phyloP scores from a whole-genome alignment of 2,329 filamentous ascomycete species.

The Corynespora cassiicola region DNA sequence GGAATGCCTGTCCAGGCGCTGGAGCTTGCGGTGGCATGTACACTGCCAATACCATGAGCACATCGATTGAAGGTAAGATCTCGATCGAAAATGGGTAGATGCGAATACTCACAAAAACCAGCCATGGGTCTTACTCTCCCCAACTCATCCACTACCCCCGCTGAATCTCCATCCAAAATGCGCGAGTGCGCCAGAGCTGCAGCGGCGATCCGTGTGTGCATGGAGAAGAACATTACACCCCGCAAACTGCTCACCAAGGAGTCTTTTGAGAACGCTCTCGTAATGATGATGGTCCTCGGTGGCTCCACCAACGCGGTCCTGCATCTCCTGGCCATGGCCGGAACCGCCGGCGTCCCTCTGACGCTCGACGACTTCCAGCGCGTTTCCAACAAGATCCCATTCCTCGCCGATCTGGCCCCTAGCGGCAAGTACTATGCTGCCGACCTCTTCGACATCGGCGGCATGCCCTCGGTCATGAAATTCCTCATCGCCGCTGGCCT shows the following conservation, averaged over 20 bases:
- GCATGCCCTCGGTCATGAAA: conserved; percentile 85
- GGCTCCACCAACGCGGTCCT: conserved; percentile 89
- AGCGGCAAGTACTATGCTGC: conserved; percentile 87
- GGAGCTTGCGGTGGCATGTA: conserved; percentile 94
- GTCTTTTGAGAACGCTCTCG: conserved; percentile 86
- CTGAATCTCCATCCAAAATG: conserved; percentile 80
- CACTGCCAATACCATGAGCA: conserved; percentile 93
- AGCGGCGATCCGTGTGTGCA: conserved; percentile 76
- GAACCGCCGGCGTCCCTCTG: conserved; percentile 78
- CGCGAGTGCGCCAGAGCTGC: conserved; percentile 85
- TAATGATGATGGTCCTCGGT: conserved; percentile 90
- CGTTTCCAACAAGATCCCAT: conserved; percentile 82
- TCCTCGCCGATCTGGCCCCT: conserved; percentile 84
- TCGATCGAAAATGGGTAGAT: too few relatives aligned
- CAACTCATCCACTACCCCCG: conserved; percentile 83
- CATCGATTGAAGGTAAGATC: conserved; percentile 70
- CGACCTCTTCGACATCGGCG: conserved; percentile 84
- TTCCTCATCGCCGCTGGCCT: conserved; percentile 77
- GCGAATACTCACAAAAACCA: conserved; percentile 25
- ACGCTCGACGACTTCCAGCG: conserved; percentile 84
- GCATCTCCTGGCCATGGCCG: conserved; percentile 89
- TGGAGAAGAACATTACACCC: conserved; percentile 83
- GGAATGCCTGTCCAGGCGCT: conserved; percentile 76
- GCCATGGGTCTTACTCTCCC: conserved; percentile 85
- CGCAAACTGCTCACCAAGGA: conserved; percentile 79